phyloP scores from a whole-genome alignment of 2,329 filamentous ascomycete genomes.

The Elsinoe australis region DNA sequence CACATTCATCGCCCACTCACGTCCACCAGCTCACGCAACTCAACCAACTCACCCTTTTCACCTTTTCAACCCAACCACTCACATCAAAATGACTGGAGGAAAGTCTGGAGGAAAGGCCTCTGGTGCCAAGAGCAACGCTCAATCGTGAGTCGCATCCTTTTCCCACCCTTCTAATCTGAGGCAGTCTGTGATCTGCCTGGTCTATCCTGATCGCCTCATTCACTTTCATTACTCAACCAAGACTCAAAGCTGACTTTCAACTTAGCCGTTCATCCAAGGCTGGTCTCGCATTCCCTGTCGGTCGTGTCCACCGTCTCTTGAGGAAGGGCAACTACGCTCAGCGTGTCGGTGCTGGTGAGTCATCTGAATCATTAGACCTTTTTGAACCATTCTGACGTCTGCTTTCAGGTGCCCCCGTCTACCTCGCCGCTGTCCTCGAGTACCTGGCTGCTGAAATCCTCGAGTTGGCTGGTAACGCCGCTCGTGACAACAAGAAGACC shows the following conservation, averaged over 20 bases:
- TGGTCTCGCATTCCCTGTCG: slow-evolving; percentile 96
- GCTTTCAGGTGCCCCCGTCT: slow-evolving; percentile 69
- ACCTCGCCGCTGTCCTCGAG: slow-evolving; percentile 94
- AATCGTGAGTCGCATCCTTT: slow-evolving; percentile 68
- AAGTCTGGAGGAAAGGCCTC: slow-evolving; percentile 99
- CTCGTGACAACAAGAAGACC: slow-evolving; percentile 99
- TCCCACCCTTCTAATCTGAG: slow-evolving; percentile 20
- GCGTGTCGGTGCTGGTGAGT: slow-evolving; percentile 88
- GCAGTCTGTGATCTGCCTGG: slow-evolving; percentile 12
- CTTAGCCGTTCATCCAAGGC: slow-evolving; percentile 94
- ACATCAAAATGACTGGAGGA: slow-evolving; percentile 96
- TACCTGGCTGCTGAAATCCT: slow-evolving; percentile 98
- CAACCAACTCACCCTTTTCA: slow-evolving; percentile 31
- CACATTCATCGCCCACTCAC: slow-evolving; percentile 27
- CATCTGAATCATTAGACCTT: slow-evolving; percentile 18
- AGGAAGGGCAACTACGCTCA: slow-evolving; percentile 99
- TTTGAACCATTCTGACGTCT: slow-evolving; percentile 24
- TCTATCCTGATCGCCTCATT: slow-evolving; percentile 19
- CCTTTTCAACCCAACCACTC: slow-evolving; percentile 34
- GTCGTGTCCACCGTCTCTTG: slow-evolving; percentile 97
- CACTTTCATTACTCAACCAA: slow-evolving; percentile 8
- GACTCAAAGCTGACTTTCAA: slow-evolving; percentile 36
- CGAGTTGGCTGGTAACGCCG: slow-evolving; percentile 96
- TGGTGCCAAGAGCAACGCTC: slow-evolving; percentile 90
- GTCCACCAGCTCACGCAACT: slow-evolving; percentile 24